A percentile compares a stretch with the other conserved stretches of the same genome.
Evolutionary conservation across 306 rosid genomes (phyloP).

Genomic region (Rubus parviflorus): DNA sequence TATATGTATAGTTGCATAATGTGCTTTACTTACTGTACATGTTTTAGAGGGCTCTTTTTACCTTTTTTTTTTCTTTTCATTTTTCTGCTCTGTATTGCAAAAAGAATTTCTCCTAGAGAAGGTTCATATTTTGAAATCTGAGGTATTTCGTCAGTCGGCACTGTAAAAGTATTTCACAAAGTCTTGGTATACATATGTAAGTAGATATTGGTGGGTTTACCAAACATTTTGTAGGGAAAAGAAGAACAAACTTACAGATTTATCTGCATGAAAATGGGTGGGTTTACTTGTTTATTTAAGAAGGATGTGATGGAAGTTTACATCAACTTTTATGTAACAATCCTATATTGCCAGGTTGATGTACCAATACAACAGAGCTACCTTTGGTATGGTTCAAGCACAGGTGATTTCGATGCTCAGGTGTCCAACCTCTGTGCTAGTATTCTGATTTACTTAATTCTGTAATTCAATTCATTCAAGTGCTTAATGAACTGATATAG

Average conservation of each 20-base stretch:
- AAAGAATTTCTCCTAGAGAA: background rate
- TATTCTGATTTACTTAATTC: slow-evolving; percentile 1
- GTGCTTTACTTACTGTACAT: background rate
- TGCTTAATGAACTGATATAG: slow-evolving; percentile 11
- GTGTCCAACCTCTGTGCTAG: slow-evolving; percentile 33
- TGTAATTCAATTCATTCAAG: background rate
- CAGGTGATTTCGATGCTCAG: slow-evolving; percentile 29
- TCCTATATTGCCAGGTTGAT: slow-evolving; percentile 55
- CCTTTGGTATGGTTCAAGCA: slow-evolving; percentile 73
- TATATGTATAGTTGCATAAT: background rate
- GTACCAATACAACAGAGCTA: slow-evolving; percentile 83
- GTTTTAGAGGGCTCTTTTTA: background rate
- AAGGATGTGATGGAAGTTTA: slow-evolving; percentile 16
- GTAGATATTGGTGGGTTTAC: too few relatives aligned
- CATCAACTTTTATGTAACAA: slow-evolving; percentile 20
- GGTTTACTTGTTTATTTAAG: slow-evolving; percentile 16
- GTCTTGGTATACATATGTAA: too few relatives aligned
- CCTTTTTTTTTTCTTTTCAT: background rate
- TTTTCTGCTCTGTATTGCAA: background rate
- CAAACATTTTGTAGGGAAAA: too few relatives aligned
- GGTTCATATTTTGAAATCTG: background rate
- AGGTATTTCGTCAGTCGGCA: background rate
- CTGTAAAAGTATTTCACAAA: too few relatives aligned
- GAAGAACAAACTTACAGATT: too few relatives aligned
- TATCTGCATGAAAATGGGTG: background rate